Evolutionary conservation across 768 basidiomycete species (phyloP).

Genomic region (Leccinum truebloodii): DNA sequence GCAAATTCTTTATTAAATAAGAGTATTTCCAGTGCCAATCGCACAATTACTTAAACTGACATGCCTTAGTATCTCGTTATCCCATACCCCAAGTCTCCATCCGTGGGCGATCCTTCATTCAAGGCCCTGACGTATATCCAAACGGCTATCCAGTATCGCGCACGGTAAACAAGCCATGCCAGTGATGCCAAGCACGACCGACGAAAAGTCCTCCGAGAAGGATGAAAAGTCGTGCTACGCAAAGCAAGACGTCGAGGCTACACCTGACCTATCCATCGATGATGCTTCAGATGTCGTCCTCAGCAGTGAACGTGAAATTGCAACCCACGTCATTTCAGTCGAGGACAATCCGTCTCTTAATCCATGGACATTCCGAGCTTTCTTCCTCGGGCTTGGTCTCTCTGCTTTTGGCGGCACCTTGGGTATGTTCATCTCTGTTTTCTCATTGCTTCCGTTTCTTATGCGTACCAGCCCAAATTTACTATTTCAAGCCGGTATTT

Average conservation of each 20-base stretch:
- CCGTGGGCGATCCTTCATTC: neutral
- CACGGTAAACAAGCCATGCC: neutral
- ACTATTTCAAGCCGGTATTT: constrained; percentile 58
- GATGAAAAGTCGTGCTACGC: constrained; percentile 16
- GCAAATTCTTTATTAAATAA: no score
- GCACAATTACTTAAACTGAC: neutral
- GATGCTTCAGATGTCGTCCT: constrained; percentile 27
- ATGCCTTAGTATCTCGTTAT: neutral
- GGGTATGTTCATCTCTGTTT: neutral
- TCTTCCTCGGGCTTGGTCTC: neutral
- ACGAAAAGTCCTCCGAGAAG: constrained; percentile 10
- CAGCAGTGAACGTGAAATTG: constrained; percentile 46
- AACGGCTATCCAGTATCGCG: neutral
- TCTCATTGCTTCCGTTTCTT: neutral
- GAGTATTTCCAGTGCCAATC: neutral
- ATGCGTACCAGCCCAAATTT: constrained; percentile 47
- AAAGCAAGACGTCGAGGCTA: constrained; percentile 35
- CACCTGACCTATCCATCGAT: constrained; percentile 4
- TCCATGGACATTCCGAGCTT: neutral
- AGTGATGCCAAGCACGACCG: neutral
- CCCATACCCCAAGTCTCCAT: neutral
- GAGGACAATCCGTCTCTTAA: constrained; percentile 3
- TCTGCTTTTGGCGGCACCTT: neutral
- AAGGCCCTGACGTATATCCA: no score
- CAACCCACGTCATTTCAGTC: constrained; percentile 39